Percentiles rank a stretch among this genome's conserved stretches.
These are phyloP conservation scores for Gentiana straminea DNA, from an alignment of 257 asterid genomes.

Conservation along the genomic window DNA sequence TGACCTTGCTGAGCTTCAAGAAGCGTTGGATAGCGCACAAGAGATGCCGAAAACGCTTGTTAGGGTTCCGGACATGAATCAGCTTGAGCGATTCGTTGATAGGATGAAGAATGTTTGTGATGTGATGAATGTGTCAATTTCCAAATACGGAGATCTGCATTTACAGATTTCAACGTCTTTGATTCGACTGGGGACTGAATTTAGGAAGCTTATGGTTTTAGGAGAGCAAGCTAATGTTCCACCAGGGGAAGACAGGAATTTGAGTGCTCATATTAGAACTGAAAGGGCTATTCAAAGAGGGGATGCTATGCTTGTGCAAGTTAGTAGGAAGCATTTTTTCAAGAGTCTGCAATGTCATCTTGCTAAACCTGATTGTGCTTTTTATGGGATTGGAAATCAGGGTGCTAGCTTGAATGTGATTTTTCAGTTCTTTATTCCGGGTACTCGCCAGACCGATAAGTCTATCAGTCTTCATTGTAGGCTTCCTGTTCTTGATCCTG, in stretches of 20 bases:
- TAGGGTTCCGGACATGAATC: conserved; percentile 47
- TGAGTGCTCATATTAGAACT: conserved; percentile 48
- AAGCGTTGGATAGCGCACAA: conserved; percentile 52
- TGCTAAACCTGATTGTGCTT: conserved; percentile 84
- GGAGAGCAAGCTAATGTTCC: conserved; percentile 57
- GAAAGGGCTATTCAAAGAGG: conserved; percentile 60
- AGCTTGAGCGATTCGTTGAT: conserved; percentile 57
- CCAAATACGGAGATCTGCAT: conserved; percentile 74
- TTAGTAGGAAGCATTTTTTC: conserved; percentile 77
- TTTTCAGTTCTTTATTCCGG: conserved; percentile 84
- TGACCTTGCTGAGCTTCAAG: conserved; percentile 58
- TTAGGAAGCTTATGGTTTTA: conserved; percentile 49
- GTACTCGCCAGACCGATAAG: conserved; percentile 69
- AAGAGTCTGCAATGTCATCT: conserved; percentile 69
- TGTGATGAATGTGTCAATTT: conserved; percentile 57
- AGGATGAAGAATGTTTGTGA: conserved; percentile 85
- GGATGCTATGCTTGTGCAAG: conserved; percentile 75
- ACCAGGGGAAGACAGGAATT: conserved; percentile 15
- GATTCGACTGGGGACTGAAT: conserved; percentile 71
- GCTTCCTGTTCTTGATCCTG: conserved; percentile 92
- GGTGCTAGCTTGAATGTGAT: conserved; percentile 71
- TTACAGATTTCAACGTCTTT: conserved; percentile 62
- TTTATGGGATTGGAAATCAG: conserved; percentile 60
- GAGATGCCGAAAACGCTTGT: conserved; percentile 66
- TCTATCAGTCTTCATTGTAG: conserved; percentile 76